phyloP scores from a whole-genome alignment of 148 eudicot genomes.

The Drosera capensis region DNA sequence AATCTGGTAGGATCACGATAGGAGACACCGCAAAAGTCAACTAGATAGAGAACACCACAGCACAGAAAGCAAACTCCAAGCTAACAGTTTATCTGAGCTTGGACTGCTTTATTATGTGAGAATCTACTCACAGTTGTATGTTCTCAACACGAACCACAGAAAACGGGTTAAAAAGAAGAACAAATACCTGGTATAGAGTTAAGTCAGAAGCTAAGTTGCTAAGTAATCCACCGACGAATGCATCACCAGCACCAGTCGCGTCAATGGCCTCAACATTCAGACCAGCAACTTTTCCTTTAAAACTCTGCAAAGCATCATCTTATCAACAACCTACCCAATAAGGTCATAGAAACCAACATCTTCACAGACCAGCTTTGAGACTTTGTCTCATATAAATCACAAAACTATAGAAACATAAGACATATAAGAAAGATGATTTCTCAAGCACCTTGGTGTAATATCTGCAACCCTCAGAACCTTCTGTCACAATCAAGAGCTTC shows the following conservation, averaged over 20 bases:
- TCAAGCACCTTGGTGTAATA: conserved; percentile 40
- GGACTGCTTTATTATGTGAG: too few relatives aligned
- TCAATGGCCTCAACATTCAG: conserved; percentile 32
- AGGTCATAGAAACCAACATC: background rate
- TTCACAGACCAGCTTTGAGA: background rate
- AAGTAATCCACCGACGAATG: conserved; percentile 41
- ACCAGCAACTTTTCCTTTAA: conserved; percentile 31
- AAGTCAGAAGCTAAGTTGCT: conserved; percentile 22
- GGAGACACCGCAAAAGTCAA: too few relatives aligned
- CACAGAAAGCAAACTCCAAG: too few relatives aligned
- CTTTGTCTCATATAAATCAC: background rate
- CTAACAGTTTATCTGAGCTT: too few relatives aligned
- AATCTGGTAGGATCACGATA: too few relatives aligned
- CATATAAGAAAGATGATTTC: background rate
- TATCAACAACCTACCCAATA: background rate
- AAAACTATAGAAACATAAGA: background rate
- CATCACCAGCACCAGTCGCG: conserved; percentile 61
- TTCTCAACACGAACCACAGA: background rate
- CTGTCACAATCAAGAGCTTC: conserved; percentile 32
- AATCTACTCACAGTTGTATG: background rate
- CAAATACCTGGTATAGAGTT: conserved; percentile 18
- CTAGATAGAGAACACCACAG: too few relatives aligned
- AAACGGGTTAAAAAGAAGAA: background rate
- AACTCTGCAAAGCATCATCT: conserved; percentile 12
- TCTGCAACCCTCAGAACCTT: conserved; percentile 33